Percentiles rank a stretch among this genome's conserved stretches.
phyloP scores from a whole-genome alignment of 257 asterid genomes.

The Lycium ferocissimum region DNA sequence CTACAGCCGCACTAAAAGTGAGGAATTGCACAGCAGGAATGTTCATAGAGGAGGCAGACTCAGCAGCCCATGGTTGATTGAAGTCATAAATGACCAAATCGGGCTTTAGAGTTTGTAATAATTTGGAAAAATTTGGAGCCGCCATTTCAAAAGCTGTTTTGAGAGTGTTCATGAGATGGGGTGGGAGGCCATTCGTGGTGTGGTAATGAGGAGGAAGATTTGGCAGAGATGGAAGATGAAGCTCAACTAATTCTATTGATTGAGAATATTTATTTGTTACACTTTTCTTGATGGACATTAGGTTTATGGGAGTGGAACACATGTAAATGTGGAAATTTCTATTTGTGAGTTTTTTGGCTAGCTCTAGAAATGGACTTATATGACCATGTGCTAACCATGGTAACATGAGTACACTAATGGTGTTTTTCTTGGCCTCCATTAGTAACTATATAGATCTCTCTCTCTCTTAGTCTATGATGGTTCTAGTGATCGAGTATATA shows the following conservation, averaged over 20 bases:
- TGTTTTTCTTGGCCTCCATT: slow-evolving; percentile 29
- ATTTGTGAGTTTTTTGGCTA: slow-evolving; percentile 47
- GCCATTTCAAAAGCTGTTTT: slow-evolving; percentile 45
- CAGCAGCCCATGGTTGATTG: slow-evolving; percentile 60
- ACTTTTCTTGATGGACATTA: slow-evolving; percentile 44
- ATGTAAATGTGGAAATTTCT: slow-evolving; percentile 43
- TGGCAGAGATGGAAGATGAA: slow-evolving; percentile 44
- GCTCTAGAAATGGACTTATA: slow-evolving; percentile 36
- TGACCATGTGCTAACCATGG: slow-evolving; percentile 35
- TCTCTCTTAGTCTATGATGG: background rate
- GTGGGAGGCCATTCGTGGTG: slow-evolving; percentile 69
- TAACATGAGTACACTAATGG: slow-evolving; percentile 9
- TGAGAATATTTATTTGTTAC: slow-evolving; percentile 32
- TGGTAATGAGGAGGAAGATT: slow-evolving; percentile 50
- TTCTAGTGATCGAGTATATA: background rate
- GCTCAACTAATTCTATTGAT: slow-evolving; percentile 43
- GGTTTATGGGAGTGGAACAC: slow-evolving; percentile 57
- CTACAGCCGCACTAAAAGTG: slow-evolving; percentile 43
- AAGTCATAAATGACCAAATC: slow-evolving; percentile 53
- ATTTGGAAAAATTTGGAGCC: slow-evolving; percentile 33
- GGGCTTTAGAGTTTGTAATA: slow-evolving; percentile 40
- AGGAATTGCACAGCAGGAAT: slow-evolving; percentile 53
- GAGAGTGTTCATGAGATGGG: slow-evolving; percentile 45
- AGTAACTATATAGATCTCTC: background rate
- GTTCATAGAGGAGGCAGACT: slow-evolving; percentile 25